phyloP scores from a whole-genome alignment of 306 rosid genomes.

The Quercus bicolor region DNA sequence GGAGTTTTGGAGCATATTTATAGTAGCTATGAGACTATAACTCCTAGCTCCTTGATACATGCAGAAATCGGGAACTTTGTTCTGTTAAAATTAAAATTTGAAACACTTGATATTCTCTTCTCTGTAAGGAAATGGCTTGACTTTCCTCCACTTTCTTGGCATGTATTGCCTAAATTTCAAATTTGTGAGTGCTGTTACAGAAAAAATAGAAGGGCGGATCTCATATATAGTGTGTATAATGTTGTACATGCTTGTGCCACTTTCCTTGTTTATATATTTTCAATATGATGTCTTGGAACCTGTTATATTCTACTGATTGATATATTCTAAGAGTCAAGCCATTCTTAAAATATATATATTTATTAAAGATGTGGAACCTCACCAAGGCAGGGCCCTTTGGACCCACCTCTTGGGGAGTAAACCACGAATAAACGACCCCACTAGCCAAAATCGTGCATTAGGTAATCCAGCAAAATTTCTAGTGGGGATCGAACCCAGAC shows the following conservation, averaged over 20 bases:
- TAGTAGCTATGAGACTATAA: neutral
- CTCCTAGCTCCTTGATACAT: constrained; percentile 11
- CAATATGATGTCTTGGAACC: neutral
- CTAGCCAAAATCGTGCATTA: too few relatives aligned
- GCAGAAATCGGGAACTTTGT: constrained; percentile 3
- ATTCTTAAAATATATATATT: neutral
- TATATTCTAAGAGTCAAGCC: neutral
- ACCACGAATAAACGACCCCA: too few relatives aligned
- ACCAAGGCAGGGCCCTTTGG: too few relatives aligned
- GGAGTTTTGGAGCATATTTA: neutral
- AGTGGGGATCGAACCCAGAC: too few relatives aligned
- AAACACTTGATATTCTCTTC: neutral
- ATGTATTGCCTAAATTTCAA: neutral
- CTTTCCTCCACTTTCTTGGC: neutral
- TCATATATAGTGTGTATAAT: neutral
- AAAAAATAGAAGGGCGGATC: neutral
- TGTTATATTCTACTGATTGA: neutral
- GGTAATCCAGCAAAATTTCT: too few relatives aligned
- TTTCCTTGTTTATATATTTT: neutral
- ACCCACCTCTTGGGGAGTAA: too few relatives aligned
- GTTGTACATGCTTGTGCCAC: neutral
- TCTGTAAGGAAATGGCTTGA: neutral
- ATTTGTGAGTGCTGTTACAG: neutral
- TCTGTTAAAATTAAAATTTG: neutral
- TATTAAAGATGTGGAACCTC: neutral